phyloP scores from a whole-genome alignment of 2,329 filamentous ascomycete species.

The Lachnellula cervina region DNA sequence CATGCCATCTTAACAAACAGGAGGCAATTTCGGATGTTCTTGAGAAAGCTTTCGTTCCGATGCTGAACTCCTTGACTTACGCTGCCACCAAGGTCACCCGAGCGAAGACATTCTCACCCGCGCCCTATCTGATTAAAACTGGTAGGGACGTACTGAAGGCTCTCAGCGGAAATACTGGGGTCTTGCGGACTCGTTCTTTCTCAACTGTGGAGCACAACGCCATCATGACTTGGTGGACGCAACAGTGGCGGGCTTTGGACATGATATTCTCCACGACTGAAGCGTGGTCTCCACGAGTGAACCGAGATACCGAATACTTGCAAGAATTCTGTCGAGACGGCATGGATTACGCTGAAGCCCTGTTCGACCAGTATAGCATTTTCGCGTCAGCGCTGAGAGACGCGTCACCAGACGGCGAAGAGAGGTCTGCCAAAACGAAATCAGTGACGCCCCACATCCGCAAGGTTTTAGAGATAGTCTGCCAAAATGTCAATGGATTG shows the following conservation, averaged over 20 bases:
- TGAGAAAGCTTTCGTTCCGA: conserved; percentile 39
- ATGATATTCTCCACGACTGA: conserved; percentile 81
- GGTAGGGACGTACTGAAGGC: conserved; percentile 52
- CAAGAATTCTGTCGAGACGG: conserved; percentile 90
- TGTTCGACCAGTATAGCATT: conserved; percentile 81
- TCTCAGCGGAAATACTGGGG: conserved; percentile 53
- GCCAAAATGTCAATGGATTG: conserved; percentile 61
- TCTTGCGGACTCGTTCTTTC: conserved; percentile 32
- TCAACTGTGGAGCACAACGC: conserved; percentile 39
- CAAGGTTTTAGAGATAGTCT: conserved; percentile 60
- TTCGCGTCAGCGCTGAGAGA: conserved; percentile 50
- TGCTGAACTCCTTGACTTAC: conserved; percentile 41
- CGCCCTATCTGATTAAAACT: conserved; percentile 52
- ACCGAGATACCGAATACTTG: conserved; percentile 58
- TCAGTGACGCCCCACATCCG: conserved; percentile 37
- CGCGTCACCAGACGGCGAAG: conserved; percentile 34
- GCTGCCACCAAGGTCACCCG: conserved; percentile 40
- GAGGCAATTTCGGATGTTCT: conserved; percentile 47
- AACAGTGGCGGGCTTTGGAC: conserved; percentile 75
- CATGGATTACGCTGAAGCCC: conserved; percentile 85
- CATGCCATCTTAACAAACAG: conserved; percentile 54
- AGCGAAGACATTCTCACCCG: conserved; percentile 50
- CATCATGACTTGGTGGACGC: conserved; percentile 67
- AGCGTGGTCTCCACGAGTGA: conserved; percentile 65
- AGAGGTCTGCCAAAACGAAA: conserved; percentile 24